Percentiles rank a stretch among this genome's conserved stretches.
These are phyloP conservation scores for Quercus parvula DNA, from an alignment of 306 rosid genomes.

Conservation along the genomic window DNA sequence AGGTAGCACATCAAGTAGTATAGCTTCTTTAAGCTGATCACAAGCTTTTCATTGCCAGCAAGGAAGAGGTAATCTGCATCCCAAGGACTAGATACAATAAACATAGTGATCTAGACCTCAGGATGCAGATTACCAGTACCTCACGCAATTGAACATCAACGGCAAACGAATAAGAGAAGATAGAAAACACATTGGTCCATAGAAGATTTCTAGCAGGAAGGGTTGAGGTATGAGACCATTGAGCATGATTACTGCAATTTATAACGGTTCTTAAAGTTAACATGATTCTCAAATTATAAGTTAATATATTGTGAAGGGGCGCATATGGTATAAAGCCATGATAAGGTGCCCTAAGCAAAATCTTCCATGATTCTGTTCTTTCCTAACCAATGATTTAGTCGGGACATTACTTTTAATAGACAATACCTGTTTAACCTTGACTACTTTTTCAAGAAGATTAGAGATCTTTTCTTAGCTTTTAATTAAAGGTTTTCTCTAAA, in stretches of 20 bases:
- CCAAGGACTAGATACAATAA: conserved; percentile 44
- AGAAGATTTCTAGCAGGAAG: conserved; percentile 14
- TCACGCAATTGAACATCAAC: conserved; percentile 21
- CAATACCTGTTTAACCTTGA: conserved; percentile 27
- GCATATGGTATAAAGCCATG: conserved; percentile 24
- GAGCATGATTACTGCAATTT: conserved; percentile 34
- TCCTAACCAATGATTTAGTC: conserved; percentile 28
- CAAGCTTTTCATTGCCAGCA: conserved; percentile 7
- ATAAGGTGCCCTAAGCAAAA: conserved; percentile 31
- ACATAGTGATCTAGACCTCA: conserved; percentile 60
- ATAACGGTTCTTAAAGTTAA: conserved; percentile 31
- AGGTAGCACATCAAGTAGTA: neutral
- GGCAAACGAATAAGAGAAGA: neutral
- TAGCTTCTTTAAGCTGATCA: neutral
- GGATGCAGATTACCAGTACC: conserved; percentile 64
- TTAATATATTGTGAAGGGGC: conserved; percentile 8
- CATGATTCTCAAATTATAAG: conserved; percentile 9
- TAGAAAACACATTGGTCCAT: neutral
- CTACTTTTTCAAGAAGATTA: conserved; percentile 31
- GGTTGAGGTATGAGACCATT: conserved; percentile 12
- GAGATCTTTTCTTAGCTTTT: conserved; percentile 16
- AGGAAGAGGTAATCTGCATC: conserved; percentile 52
- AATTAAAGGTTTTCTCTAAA: conserved; percentile 8
- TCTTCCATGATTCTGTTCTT: conserved; percentile 36
- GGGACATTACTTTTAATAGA: conserved; percentile 33